These are phyloP conservation scores for Ceratopteris richardii DNA, from an alignment of 75 land plant species.

Conservation along the genomic window DNA sequence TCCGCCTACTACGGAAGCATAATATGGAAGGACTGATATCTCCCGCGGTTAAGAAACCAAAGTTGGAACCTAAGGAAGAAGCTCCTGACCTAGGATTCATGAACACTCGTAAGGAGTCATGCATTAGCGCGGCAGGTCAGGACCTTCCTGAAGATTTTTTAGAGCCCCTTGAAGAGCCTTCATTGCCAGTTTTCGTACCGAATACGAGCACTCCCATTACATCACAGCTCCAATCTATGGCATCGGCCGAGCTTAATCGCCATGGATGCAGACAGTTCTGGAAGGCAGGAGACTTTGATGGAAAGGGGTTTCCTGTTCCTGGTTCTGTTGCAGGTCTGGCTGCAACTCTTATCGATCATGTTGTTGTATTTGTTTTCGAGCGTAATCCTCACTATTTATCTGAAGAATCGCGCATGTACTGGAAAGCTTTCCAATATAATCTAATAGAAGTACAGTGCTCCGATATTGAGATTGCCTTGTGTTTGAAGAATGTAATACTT, in stretches of 20 bases:
- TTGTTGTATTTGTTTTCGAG: too few relatives aligned
- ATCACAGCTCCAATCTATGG: not conserved
- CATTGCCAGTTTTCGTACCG: slow-evolving; percentile 1
- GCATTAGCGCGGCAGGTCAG: not conserved
- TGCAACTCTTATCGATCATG: too few relatives aligned
- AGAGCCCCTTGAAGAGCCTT: slow-evolving; percentile 21
- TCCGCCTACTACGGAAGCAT: not conserved
- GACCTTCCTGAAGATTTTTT: slow-evolving; percentile 37
- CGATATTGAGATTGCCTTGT: too few relatives aligned
- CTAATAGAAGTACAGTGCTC: too few relatives aligned
- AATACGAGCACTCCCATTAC: not conserved
- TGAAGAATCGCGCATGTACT: too few relatives aligned
- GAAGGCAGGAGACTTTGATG: slow-evolving; percentile 30
- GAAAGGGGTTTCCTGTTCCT: not conserved
- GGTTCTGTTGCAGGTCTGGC: not conserved
- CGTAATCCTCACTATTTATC: too few relatives aligned
- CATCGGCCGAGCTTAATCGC: not conserved
- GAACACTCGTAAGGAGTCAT: slow-evolving; percentile 4
- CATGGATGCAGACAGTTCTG: slow-evolving; percentile 22
- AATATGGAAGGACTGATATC: not conserved
- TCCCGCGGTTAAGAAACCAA: not conserved
- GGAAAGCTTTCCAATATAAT: too few relatives aligned
- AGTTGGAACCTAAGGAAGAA: not conserved
- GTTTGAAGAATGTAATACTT: too few relatives aligned
- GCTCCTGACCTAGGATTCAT: not conserved